A percentile compares a stretch with the other conserved stretches of the same genome.
These are phyloP conservation scores for Austroboletus novae-zelandiae DNA, from an alignment of 1,284 basidiomycete genomes.

Conservation along the genomic window DNA sequence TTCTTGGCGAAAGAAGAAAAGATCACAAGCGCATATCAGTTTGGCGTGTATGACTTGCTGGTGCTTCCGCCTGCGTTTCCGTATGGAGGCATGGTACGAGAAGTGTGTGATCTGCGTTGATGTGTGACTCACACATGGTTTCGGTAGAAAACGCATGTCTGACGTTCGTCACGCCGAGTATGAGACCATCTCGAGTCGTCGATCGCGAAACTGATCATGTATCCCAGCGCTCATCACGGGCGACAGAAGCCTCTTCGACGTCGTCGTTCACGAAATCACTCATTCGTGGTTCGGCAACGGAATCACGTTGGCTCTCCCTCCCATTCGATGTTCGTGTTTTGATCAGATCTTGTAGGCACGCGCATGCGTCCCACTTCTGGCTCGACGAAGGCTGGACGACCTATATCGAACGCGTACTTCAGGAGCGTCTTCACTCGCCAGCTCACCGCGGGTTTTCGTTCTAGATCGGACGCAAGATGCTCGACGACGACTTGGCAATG, in stretches of 20 bases:
- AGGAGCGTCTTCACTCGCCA: slow-evolving; percentile 71
- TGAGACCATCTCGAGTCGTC: slow-evolving; percentile 18
- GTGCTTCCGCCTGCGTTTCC: slow-evolving; percentile 95
- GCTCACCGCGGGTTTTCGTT: slow-evolving; percentile 82
- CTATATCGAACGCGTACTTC: slow-evolving; percentile 87
- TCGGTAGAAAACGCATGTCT: slow-evolving; percentile 74
- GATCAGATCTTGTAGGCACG: slow-evolving; percentile 46
- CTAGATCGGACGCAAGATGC: slow-evolving; percentile 72
- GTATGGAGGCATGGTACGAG: slow-evolving; percentile 77
- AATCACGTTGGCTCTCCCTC: slow-evolving; percentile 54
- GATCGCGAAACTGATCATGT: not conserved
- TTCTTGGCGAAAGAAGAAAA: slow-evolving; percentile 70
- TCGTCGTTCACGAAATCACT: slow-evolving; percentile 77
- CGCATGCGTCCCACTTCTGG: slow-evolving; percentile 81
- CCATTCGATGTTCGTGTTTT: not conserved
- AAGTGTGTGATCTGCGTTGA: not conserved
- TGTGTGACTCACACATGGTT: slow-evolving; percentile 6
- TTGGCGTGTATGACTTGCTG: slow-evolving; percentile 88
- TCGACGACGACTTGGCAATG: slow-evolving; percentile 69
- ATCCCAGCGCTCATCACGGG: slow-evolving; percentile 72
- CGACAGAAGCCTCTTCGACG: slow-evolving; percentile 83
- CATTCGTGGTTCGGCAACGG: slow-evolving; percentile 89
- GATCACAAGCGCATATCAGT: slow-evolving; percentile 74
- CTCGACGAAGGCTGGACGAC: slow-evolving; percentile 95
- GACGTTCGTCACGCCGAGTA: slow-evolving; percentile 86